phyloP scores from a whole-genome alignment of 495 filamentous ascomycete genomes.

The Neurospora sp. region DNA sequence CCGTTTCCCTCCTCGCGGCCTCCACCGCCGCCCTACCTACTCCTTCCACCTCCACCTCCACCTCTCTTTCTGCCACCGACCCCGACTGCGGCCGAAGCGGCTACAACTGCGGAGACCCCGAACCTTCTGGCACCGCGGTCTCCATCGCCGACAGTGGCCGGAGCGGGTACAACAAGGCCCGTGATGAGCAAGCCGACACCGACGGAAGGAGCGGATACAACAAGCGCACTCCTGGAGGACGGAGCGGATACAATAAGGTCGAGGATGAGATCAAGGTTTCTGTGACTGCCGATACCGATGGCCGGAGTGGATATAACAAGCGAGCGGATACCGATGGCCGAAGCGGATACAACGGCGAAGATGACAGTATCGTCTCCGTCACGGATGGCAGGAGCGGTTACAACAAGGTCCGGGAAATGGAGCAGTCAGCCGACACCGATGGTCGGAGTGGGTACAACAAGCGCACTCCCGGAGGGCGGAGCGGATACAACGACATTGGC shows the following conservation, averaged over 20 bases:
- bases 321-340: background rate
- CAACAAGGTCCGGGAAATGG: background rate
- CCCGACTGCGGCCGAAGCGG: background rate
- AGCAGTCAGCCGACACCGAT: background rate
- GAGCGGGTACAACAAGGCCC: background rate
- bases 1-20: background rate
- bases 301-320: background rate
- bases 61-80: background rate
- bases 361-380: no score
- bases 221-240: background rate
- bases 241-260: background rate
- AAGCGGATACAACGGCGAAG: no score
- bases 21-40: background rate
- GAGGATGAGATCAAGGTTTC: background rate
- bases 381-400: no score
- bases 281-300: background rate
- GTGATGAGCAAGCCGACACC: background rate
- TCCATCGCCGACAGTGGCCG: background rate
- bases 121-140: background rate
- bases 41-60: background rate
- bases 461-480: background rate
- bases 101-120: background rate
- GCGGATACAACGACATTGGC: background rate
- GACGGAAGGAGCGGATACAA: background rate
- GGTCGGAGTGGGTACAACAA: background rate